phyloP scores from a whole-genome alignment of 2,329 filamentous ascomycete species.

The Colletotrichum tabaci region DNA sequence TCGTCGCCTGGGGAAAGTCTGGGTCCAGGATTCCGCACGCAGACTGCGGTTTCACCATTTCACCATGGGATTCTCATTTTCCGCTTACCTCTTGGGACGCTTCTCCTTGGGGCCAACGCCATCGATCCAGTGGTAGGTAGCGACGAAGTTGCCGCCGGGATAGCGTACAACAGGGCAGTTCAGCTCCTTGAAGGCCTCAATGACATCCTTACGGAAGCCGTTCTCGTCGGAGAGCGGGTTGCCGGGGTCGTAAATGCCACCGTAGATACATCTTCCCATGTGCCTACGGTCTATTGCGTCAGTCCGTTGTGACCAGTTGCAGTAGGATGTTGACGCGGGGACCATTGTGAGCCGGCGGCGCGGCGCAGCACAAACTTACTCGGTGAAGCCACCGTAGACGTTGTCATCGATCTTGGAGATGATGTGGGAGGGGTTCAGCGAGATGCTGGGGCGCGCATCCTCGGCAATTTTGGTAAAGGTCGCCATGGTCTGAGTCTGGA shows the following conservation, averaged over 20 bases:
- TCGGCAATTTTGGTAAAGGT: constrained; percentile 79
- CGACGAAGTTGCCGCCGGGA: constrained; percentile 87
- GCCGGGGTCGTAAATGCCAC: constrained; percentile 85
- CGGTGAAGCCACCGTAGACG: constrained; percentile 88
- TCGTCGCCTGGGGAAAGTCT: too few species aligned
- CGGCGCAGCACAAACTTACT: constrained; percentile 66
- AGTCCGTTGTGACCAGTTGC: neutral
- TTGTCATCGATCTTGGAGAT: constrained; percentile 84
- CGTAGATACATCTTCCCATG: constrained; percentile 92
- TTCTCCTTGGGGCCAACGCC: constrained; percentile 82
- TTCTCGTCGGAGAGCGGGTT: constrained; percentile 81
- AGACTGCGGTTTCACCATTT: neutral
- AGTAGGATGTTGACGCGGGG: neutral
- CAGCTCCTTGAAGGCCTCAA: constrained; percentile 80
- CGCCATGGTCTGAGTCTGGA: constrained; percentile 67
- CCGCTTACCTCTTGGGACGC: constrained; percentile 64
- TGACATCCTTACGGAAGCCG: constrained; percentile 85
- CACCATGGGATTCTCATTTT: too few species aligned
- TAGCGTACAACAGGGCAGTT: constrained; percentile 84
- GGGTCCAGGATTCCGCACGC: too few species aligned
- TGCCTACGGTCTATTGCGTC: constrained; percentile 67
- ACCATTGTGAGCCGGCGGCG: neutral
- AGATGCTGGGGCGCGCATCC: constrained; percentile 74
- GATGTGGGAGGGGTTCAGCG: constrained; percentile 74
- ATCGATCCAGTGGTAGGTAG: constrained; percentile 89